These are phyloP conservation scores for Hygrophila difformis DNA, from an alignment of 257 asterid species.

Conservation along the genomic window DNA sequence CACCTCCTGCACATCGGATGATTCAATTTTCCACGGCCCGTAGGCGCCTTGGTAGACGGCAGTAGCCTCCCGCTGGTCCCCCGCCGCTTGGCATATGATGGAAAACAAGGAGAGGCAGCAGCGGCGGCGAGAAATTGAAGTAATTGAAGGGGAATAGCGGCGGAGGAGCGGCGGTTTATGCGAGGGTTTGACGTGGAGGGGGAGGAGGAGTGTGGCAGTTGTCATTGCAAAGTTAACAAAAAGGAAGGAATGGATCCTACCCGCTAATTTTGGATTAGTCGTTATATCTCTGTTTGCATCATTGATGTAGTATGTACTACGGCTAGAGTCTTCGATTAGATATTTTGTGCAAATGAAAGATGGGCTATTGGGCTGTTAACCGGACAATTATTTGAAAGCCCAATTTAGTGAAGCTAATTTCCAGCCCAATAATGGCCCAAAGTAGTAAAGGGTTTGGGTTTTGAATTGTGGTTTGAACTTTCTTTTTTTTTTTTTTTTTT, in stretches of 20 bases:
- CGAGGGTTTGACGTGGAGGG: constrained; percentile 24
- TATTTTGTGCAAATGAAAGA: too few relatives aligned
- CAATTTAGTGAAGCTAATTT: too few relatives aligned
- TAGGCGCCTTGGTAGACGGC: constrained; percentile 61
- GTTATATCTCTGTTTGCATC: too few relatives aligned
- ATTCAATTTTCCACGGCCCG: constrained; percentile 77
- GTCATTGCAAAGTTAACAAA: constrained; percentile 13
- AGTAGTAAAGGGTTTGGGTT: too few relatives aligned
- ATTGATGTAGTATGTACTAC: too few relatives aligned
- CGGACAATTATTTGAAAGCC: too few relatives aligned
- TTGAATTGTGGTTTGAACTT: too few relatives aligned
- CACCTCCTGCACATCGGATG: constrained; percentile 77
- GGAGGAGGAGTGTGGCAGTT: constrained; percentile 17
- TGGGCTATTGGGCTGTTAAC: too few relatives aligned
- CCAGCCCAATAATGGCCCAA: too few relatives aligned
- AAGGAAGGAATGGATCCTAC: constrained; percentile 16
- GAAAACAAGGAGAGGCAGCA: constrained; percentile 1
- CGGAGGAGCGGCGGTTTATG: constrained; percentile 16
- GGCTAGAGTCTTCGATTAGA: too few relatives aligned
- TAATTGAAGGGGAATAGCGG: constrained; percentile 6
- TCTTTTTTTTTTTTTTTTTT: too few relatives aligned
- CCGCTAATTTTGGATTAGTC: constrained; percentile 27
- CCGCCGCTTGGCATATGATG: background rate
- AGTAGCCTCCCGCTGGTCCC: constrained; percentile 11
- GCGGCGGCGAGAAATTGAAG: constrained; percentile 13